Evolutionary conservation across 2,329 filamentous ascomycete genomes (phyloP).

Genomic region (Hymenoscyphus infarciens): DNA sequence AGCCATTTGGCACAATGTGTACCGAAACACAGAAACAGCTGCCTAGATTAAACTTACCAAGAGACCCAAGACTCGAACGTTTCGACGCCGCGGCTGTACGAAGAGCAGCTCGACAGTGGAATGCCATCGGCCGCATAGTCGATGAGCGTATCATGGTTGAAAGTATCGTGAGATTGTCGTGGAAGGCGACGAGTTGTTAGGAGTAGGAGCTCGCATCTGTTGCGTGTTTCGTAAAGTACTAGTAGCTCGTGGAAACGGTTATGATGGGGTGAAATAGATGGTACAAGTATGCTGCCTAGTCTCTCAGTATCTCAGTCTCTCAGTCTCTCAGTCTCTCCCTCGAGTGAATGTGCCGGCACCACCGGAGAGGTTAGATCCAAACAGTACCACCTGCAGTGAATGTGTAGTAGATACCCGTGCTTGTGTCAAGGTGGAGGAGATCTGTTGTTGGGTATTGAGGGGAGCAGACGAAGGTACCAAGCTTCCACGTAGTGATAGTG

Average conservation of each 20-base stretch:
- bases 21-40: not conserved
- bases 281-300: too few relatives aligned
- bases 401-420: not conserved
- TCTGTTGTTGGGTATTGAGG: not conserved
- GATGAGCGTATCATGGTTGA: constrained; percentile 29
- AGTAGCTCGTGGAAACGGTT: constrained; percentile 3
- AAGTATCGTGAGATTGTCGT: constrained; percentile 4
- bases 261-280: constrained; percentile 2
- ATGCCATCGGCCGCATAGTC: constrained; percentile 26
- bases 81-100: constrained; percentile 13
- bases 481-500: not conserved
- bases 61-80: constrained; percentile 15
- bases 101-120: constrained; percentile 28
- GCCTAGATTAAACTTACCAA: constrained; percentile 17
- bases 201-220: constrained; percentile 8
- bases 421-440: not conserved
- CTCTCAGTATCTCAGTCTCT: too few relatives aligned
- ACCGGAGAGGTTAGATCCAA: not conserved
- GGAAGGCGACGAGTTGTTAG: constrained; percentile 6
- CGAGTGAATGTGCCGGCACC: not conserved
- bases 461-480: not conserved
- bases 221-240: constrained; percentile 3
- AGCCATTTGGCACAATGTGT: too few relatives aligned
- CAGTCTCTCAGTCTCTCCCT: too few relatives aligned
- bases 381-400: not conserved